Conservation (phyloP, 2,329 filamentous ascomycete species). For the Fusarium devonianum region DNA sequence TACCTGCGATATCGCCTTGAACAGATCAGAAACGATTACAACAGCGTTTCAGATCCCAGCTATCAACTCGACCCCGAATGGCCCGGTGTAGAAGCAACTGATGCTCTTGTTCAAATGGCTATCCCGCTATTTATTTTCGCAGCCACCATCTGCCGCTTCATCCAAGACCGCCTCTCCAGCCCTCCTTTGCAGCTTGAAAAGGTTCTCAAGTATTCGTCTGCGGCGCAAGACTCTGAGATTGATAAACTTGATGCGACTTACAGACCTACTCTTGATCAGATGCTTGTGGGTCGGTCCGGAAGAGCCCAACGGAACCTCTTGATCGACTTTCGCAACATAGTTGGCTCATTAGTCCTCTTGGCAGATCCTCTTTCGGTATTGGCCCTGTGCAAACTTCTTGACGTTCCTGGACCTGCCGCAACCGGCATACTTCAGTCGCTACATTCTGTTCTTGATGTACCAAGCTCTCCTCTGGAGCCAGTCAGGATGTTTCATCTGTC, state of each 20-base stretch:
- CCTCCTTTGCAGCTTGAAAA: conserved; percentile 35
- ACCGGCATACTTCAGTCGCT: conserved; percentile 24
- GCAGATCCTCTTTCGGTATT: conserved; percentile 24
- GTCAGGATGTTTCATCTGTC: conserved; percentile 37
- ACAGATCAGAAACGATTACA: conserved; percentile 40
- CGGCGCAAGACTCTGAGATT: conserved; percentile 12
- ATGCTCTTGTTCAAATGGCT: conserved; percentile 39
- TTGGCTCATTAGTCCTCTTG: conserved; percentile 39
- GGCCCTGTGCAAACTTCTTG: conserved; percentile 25
- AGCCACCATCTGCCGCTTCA: conserved; percentile 44
- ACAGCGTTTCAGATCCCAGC: neutral
- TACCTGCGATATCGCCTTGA: conserved; percentile 45
- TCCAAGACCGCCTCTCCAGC: conserved; percentile 30
- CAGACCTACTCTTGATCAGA: conserved; percentile 19
- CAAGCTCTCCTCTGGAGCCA: accelerated
- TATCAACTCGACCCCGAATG: conserved; percentile 5
- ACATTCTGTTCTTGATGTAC: conserved; percentile 23
- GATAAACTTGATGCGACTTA: conserved; percentile 30
- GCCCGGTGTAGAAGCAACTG: neutral
- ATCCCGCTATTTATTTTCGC: conserved; percentile 49
- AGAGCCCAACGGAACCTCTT: conserved; percentile 11
- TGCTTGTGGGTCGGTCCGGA: neutral
- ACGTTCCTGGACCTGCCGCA: conserved; percentile 8
- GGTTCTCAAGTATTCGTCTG: conserved; percentile 32
- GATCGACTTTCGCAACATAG: conserved; percentile 32